Evolutionary conservation across 2,329 filamentous ascomycete genomes (phyloP), one percentile per base, ranked within the genome.

Genomic region (Tolypocladium sp.): DNA sequence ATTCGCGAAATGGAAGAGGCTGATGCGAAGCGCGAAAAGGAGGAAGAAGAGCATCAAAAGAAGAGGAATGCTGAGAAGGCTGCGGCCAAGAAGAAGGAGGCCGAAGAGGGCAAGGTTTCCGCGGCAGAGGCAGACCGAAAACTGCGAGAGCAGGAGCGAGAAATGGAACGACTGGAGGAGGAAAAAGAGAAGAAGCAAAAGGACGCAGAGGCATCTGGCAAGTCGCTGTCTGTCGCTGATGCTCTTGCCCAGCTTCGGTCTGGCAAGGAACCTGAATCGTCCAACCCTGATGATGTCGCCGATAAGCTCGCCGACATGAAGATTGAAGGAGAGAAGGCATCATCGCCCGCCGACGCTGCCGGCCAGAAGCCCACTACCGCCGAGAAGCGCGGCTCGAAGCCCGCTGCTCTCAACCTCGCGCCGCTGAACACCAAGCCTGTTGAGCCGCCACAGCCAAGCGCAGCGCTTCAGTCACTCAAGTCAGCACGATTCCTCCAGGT

Each of bases 391-490:
- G 76, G 75, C 49, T 71, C 79, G 60, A 97, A 96, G 81, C 93
- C 94, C 56, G 86, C 89, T 61, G 88, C 91, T 52, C 86, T 99
- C 64, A 97, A 97, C 76, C 82, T 97, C 63, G 85, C 92, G 59
- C 82, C 82, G n/a, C 76, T 88, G 59, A 95, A 89, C 63, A 91
- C 86, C 66, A 96, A 92, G 77, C 80, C 89, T 42, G 85, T 96
- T 30, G 93, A 99, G 77, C 89, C 93, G 57, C 87, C 91, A 57
- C 92, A 97, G 75, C 93, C 93, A 20, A 97, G 91, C 63, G 91
- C 94, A 60, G 93, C 92, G 62, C 88, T 99, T 71, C 92, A 96
- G 74, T 90, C 93, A 10, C 83, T 99, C 63, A 93, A 94, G 77
- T 93, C 92, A 22, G 91, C 94, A 59, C 89, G 92, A 56, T 93